Conservation (phyloP, 495 filamentous ascomycete genomes). For the Cryomyces minteri region DNA sequence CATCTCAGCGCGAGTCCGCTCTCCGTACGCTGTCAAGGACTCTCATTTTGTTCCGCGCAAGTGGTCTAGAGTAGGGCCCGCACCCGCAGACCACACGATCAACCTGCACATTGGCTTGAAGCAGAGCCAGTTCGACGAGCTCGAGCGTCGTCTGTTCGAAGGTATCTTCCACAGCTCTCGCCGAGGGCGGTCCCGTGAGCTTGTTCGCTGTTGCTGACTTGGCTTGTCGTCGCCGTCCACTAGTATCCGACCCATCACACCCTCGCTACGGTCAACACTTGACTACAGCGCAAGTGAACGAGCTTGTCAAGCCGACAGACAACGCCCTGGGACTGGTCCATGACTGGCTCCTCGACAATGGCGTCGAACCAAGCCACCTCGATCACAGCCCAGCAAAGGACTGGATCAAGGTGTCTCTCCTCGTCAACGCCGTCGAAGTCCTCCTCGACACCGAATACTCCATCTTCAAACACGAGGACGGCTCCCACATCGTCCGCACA, state of each 20-base stretch:
- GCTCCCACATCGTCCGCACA: slow-evolving; percentile 19
- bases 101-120: slow-evolving; percentile 25
- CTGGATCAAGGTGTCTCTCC: slow-evolving; percentile 22
- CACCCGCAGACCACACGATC: slow-evolving; percentile 20
- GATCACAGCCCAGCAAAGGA: slow-evolving; percentile 21
- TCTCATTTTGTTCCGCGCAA: slow-evolving; percentile 26
- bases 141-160: slow-evolving; percentile 25
- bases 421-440: slow-evolving; percentile 19
- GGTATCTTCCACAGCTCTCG: slow-evolving; percentile 7
- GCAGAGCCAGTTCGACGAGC: slow-evolving; percentile 23
- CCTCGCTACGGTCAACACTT: slow-evolving; percentile 27
- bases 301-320: slow-evolving; percentile 18
- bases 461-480: slow-evolving; percentile 22
- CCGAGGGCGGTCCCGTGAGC: no score
- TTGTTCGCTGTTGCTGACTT: no score
- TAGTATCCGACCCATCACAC: slow-evolving; percentile 24
- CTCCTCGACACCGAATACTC: slow-evolving; percentile 27
- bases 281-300: slow-evolving; percentile 19
- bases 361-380: slow-evolving; percentile 8
- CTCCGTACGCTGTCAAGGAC: slow-evolving; percentile 32
- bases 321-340: slow-evolving; percentile 18
- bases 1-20: slow-evolving; percentile 7
- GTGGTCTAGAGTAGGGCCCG: slow-evolving; percentile 28
- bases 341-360: slow-evolving; percentile 25
- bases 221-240: no score